phyloP scores from a whole-genome alignment of 2,329 filamentous ascomycete species.

The Akanthomyces muscarius region DNA sequence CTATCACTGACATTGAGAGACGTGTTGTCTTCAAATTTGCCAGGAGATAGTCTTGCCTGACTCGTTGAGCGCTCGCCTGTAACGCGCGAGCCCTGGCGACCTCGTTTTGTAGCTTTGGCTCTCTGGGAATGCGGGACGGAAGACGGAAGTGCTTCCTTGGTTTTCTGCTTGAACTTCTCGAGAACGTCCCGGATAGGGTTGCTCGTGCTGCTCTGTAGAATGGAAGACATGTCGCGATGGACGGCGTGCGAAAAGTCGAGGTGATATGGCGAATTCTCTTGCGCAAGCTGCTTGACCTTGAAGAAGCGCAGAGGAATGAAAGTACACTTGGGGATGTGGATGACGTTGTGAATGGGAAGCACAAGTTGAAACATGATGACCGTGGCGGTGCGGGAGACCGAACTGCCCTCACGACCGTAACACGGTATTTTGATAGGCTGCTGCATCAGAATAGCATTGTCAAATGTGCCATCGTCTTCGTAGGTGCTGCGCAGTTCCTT shows the following conservation, averaged over 20 bases:
- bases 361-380: slow-evolving; percentile 58
- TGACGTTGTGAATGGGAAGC: slow-evolving; percentile 55
- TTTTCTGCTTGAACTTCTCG: not conserved
- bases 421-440: slow-evolving; percentile 42
- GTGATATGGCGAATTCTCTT: slow-evolving; percentile 50
- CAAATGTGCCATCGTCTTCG: slow-evolving; percentile 42
- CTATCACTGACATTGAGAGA: slow-evolving; percentile 5
- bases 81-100: not conserved
- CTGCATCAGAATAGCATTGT: slow-evolving; percentile 43
- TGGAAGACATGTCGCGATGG: slow-evolving; percentile 56
- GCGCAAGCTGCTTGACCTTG: slow-evolving; percentile 60
- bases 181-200: not conserved
- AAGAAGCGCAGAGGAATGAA: slow-evolving; percentile 63
- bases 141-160: not conserved
- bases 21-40: slow-evolving; percentile 16
- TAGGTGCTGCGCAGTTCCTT: slow-evolving; percentile 35
- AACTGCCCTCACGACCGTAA: slow-evolving; percentile 20
- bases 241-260: slow-evolving; percentile 57
- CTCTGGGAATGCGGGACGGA: not conserved
- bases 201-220: slow-evolving; percentile 31
- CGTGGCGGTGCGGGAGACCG: slow-evolving; percentile 12
- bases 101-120: not conserved
- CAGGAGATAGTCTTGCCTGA: slow-evolving; percentile 22
- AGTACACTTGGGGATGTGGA: slow-evolving; percentile 48
- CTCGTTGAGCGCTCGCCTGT: slow-evolving; percentile 8